These are phyloP conservation scores for Hirsutella thompsonii DNA, from an alignment of 2,329 filamentous ascomycete species.

Conservation along the genomic window DNA sequence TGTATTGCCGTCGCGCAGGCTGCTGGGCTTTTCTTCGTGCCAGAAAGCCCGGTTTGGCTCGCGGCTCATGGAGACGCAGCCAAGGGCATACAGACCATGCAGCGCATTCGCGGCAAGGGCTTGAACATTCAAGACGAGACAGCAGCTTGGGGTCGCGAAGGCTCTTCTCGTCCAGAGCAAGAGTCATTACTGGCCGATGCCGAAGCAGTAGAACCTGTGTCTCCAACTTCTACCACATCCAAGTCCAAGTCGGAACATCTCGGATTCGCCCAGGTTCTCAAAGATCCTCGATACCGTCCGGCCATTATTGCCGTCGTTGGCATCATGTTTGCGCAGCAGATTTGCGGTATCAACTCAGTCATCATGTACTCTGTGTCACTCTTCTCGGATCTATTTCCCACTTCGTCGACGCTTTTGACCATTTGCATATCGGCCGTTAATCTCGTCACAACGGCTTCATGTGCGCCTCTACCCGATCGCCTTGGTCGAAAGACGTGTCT, in stretches of 20 bases:
- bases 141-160: constrained; percentile 39
- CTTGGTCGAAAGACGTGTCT: constrained; percentile 81
- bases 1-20: constrained; percentile 55
- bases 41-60: constrained; percentile 82
- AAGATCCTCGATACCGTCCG: constrained; percentile 53
- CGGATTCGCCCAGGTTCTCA: constrained; percentile 52
- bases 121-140: constrained; percentile 64
- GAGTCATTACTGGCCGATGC: constrained; percentile 48
- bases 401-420: constrained; percentile 71
- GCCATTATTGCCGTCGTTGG: constrained; percentile 75
- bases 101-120: constrained; percentile 59
- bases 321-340: constrained; percentile 85
- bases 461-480: constrained; percentile 74
- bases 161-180: constrained; percentile 40
- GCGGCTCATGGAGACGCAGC: constrained; percentile 51
- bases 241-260: constrained; percentile 26
- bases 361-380: constrained; percentile 98
- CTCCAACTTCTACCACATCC: constrained; percentile 1
- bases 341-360: constrained; percentile 91
- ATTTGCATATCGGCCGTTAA: constrained; percentile 82
- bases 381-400: constrained; percentile 65
- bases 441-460: constrained; percentile 66
- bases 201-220: constrained; percentile 7
- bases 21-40: constrained; percentile 59
- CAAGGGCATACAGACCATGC: constrained; percentile 54